Conservation (phyloP, 2,329 filamentous ascomycete species). For the Paramyrothecium roridum region DNA sequence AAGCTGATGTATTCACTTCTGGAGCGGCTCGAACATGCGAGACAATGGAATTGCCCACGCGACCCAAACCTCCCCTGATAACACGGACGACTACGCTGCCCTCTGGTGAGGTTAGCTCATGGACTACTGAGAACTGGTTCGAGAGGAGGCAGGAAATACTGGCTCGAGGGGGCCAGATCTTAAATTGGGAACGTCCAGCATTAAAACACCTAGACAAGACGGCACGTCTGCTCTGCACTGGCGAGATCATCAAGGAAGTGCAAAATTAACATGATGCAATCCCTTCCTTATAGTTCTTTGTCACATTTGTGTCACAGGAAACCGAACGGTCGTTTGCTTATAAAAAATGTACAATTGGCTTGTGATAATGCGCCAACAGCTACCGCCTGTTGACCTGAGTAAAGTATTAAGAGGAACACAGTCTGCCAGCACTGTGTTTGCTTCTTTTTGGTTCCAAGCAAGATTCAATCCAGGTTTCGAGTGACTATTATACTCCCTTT, state of each 20-base stretch:
- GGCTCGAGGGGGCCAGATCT: conserved; percentile 8
- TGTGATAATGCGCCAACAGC: no score
- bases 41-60: conserved; percentile 14
- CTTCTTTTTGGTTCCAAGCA: not conserved
- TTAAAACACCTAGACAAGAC: conserved; percentile 2
- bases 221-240: no score
- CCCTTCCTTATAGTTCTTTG: no score
- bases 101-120: conserved; percentile 1
- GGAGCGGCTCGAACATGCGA: conserved; percentile 1
- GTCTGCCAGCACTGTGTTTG: no score
- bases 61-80: conserved; percentile 8
- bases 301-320: no score
- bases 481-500: not conserved
- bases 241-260: no score
- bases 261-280: no score
- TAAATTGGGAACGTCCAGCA: conserved; percentile 20
- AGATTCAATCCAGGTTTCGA: no score
- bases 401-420: no score
- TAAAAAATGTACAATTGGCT: no score
- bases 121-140: conserved; percentile 4
- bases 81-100: not conserved
- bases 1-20: not conserved
- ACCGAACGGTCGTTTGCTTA: no score
- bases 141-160: conserved; percentile 11
- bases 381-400: no score